These are phyloP conservation scores for Zymoseptoria tritici DNA, from an alignment of 2,329 filamentous ascomycete species.

Conservation along the genomic window DNA sequence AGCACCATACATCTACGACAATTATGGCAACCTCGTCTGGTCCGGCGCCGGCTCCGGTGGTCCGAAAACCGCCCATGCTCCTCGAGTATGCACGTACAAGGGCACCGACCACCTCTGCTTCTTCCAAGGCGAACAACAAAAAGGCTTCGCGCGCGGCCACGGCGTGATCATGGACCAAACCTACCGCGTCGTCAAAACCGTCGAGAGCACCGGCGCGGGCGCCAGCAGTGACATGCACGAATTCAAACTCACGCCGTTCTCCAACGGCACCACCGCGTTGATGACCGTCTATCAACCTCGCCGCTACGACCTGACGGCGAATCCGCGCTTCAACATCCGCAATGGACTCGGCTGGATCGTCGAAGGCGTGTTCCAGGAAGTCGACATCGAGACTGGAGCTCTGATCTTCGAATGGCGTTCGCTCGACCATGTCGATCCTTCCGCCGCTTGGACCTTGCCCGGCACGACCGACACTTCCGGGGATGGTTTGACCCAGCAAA, in stretches of 20 bases:
- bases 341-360: constrained; percentile 45
- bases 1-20: constrained; percentile 47
- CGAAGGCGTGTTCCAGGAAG: constrained; percentile 48
- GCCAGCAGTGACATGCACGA: constrained; percentile 48
- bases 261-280: constrained; percentile 34
- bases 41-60: constrained; percentile 43
- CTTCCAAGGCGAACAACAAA: constrained; percentile 46
- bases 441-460: constrained; percentile 41
- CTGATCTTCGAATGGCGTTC: constrained; percentile 54
- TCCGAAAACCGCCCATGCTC: constrained; percentile 43
- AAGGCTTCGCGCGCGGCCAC: constrained; percentile 46
- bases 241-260: constrained; percentile 40
- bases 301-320: constrained; percentile 41
- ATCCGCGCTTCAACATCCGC: constrained; percentile 30
- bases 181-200: constrained; percentile 43
- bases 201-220: constrained; percentile 33
- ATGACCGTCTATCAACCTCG: constrained; percentile 34
- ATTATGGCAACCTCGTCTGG: constrained; percentile 44
- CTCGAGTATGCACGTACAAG: constrained; percentile 44
- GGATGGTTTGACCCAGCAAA: constrained; percentile 39
- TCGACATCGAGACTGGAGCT: constrained; percentile 48
- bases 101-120: constrained; percentile 45
- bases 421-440: constrained; percentile 49
- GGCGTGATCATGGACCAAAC: constrained; percentile 46
- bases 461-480: constrained; percentile 37